Percentiles rank a stretch among this genome's conserved stretches.
Conservation (phyloP, 495 filamentous ascomycete species). For the Daldinia decipiens region DNA sequence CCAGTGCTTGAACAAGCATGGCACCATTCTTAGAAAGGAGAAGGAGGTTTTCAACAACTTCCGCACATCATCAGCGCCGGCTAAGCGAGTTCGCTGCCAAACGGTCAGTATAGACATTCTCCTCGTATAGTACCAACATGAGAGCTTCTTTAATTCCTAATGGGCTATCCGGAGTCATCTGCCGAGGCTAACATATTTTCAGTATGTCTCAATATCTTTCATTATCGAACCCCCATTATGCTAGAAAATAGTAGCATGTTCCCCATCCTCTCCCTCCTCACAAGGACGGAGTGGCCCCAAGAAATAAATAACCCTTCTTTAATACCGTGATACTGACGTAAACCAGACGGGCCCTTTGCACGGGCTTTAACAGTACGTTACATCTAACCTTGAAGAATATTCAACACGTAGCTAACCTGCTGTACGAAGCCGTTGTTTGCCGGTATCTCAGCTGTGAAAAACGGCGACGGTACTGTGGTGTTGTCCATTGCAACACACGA, state of each 20-base stretch:
- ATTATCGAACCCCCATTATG: background rate
- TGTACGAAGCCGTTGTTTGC: slow-evolving; percentile 67
- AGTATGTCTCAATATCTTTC: slow-evolving; percentile 26
- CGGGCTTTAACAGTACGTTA: slow-evolving; percentile 57
- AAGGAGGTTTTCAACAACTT: slow-evolving; percentile 38
- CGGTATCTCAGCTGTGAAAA: slow-evolving; percentile 66
- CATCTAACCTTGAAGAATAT: background rate
- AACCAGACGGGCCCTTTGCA: slow-evolving; percentile 56
- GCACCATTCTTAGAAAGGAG: slow-evolving; percentile 31
- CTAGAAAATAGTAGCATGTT: background rate
- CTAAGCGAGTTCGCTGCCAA: slow-evolving; percentile 39
- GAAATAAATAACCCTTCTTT: background rate
- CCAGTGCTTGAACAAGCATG: slow-evolving; percentile 22
- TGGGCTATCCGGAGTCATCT: background rate
- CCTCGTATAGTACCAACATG: background rate
- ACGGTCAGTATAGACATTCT: slow-evolving; percentile 32
- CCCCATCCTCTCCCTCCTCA: background rate
- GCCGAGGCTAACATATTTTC: slow-evolving; percentile 12
- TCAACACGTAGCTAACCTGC: slow-evolving; percentile 32
- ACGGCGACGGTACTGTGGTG: slow-evolving; percentile 60
- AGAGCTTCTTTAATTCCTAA: background rate
- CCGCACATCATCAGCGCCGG: slow-evolving; percentile 31
- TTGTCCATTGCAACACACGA: slow-evolving; percentile 80
- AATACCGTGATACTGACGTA: slow-evolving; percentile 12
- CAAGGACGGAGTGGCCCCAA: background rate